Conservation (phyloP, 495 filamentous ascomycete species). For the Antarctomyces pellizariae region DNA sequence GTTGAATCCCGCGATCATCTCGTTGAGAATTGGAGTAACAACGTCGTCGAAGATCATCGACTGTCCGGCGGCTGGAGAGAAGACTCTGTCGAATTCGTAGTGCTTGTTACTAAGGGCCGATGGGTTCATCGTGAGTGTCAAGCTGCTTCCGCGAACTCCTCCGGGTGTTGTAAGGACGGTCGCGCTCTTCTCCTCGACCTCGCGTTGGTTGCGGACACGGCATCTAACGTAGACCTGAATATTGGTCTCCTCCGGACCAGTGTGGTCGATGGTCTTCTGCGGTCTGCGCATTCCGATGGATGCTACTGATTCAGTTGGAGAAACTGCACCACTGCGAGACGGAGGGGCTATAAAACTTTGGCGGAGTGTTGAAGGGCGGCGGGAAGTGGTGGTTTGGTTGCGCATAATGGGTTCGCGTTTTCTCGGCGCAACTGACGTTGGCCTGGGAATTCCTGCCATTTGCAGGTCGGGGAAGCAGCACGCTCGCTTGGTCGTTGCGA, state of each 20-base stretch:
- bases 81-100: constrained; percentile 91
- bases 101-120: constrained; percentile 85
- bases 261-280: constrained; percentile 56
- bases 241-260: constrained; percentile 63
- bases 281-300: constrained; percentile 50
- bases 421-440: constrained; percentile 23
- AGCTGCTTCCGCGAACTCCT: constrained; percentile 55
- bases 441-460: constrained; percentile 32
- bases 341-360: constrained; percentile 16
- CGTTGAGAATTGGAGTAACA: constrained; percentile 72
- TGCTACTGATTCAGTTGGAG: constrained; percentile 39
- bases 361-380: constrained; percentile 20
- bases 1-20: constrained; percentile 95
- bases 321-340: constrained; percentile 24
- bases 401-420: constrained; percentile 30
- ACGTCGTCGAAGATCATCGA: constrained; percentile 82
- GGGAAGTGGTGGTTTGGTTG: constrained; percentile 29
- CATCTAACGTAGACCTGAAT: constrained; percentile 95
- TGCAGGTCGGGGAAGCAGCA: constrained; percentile 1
- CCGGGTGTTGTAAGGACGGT: constrained; percentile 79
- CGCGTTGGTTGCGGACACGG: constrained; percentile 75
- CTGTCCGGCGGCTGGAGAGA: constrained; percentile 88
- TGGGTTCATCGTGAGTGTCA: constrained; percentile 81
- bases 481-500: background rate
- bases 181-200: constrained; percentile 77